Base-by-base conservation (phyloP, 169 alveolate genomes). In the Plasmodium gaboni region DNA sequence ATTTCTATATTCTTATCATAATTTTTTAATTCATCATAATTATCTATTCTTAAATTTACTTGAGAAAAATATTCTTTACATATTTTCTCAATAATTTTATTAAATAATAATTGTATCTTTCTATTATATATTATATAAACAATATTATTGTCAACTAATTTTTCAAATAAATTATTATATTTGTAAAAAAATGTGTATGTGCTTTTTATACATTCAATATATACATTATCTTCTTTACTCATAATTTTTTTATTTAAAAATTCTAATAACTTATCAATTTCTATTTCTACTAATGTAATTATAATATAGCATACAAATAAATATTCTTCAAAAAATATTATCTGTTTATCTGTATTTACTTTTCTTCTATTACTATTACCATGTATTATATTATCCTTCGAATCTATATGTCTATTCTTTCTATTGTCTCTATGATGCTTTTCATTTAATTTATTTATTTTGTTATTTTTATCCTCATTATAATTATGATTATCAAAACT, bases 1-100 rank as follows among this genome's bases (percentile, higher is more conserved):
- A 63, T 83, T 61, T 83, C 91, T 8, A 83, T 73, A 61, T 83
- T 83, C n/a, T 83, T 83, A 48, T 83, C 91, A 59, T 68, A 83
- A 24, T 69, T 70, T 7, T 69, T 83, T 68, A 83, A 69, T n/a
- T 83, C 91, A 55, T 83, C 80, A 69, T 53, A 83, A 28, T 28
- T 83, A 2, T 83, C 55, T 15, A 83, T 83, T 3, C 22, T 48
- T 28, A 68, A 50, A 15, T 69, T 17, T 0, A 51, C 57, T 63
- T 83, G 80, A 10, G 46, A 42, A 24, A 44, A 68, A 61, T 68
- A 83, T 10, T 17, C 28, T n/a, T 48, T 55, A 50, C 24, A 83
- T 42, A 83, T 83, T 19, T 53, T 22, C 22, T 63, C 38, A 42
- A 83, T 61, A 3, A 83, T 53, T 26, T 57, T 83, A 28, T 83